Evolutionary conservation across 352 stramenopile species (phyloP), one percentile per base, ranked within the genome.

Genomic region (Phytopythium oedochilum): DNA sequence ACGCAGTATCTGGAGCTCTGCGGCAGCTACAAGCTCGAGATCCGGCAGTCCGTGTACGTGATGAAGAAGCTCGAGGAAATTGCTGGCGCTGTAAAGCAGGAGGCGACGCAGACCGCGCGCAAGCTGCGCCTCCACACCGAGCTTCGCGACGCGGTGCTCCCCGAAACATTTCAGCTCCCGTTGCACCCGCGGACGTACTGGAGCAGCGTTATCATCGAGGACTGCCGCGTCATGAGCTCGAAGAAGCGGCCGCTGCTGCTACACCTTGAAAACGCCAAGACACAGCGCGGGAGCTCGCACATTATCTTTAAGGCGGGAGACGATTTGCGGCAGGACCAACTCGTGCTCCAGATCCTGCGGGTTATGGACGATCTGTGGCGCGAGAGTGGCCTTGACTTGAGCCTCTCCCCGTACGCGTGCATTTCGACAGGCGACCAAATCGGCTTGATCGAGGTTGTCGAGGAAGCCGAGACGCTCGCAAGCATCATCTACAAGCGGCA

Each of bases 231-330:
- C 32, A 98, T 98, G 93, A 90, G 94, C 59, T 96, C 79, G 18
- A 98, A 97, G 63, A 97, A 98, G 62, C 74, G 88, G 5, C 93
- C 93, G 10, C 74, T 98, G 0, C 88, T 91, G 53, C 68, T 98
- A 15, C 84, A 89, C 23, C 85, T 98, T 12, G 66, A 89, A 53
- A 89, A 77, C 25, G 68, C 75, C 10, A 92, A 92, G 45, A 57
- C 71, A 0, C 64, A 87, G 38, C 76, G 89, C 48, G 71, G 67
- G 26, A 68, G 73, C 10, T 75, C 75, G 1, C 85, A 75, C 53
- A 73, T 96, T 31, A 96, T 98, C 51, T 97, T 97, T 70, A 98
- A 98, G 62, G 79, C 78, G 0, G 93, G 93, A 1, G 93, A 98
- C 49, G 93, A 98, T 59, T 60, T 98, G 35, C 88, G 93, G 7